Evolutionary conservation across 345 rosid species (phyloP).

Genomic region (Durio zibethinus): DNA sequence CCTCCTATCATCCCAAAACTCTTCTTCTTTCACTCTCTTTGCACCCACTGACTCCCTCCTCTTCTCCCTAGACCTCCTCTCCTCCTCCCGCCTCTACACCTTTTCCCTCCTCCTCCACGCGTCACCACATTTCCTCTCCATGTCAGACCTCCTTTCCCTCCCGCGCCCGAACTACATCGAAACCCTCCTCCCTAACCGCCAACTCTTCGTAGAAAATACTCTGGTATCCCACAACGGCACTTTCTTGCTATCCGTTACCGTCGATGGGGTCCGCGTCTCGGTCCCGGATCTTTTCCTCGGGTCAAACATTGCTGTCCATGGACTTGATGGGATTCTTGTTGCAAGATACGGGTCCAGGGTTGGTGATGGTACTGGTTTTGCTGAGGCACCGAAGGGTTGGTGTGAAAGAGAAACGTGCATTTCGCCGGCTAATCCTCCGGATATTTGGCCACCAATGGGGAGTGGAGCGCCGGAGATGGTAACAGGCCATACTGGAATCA

Average conservation of each 20-base stretch:
- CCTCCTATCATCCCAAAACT: slow-evolving; percentile 25
- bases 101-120: slow-evolving; percentile 29
- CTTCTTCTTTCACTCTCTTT: slow-evolving; percentile 28
- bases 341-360: not conserved
- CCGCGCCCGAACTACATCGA: slow-evolving; percentile 7
- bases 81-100: slow-evolving; percentile 22
- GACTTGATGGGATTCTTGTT: slow-evolving; percentile 34
- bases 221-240: slow-evolving; percentile 10
- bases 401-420: not conserved
- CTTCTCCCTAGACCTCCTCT: slow-evolving; percentile 33
- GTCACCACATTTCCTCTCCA: slow-evolving; percentile 22
- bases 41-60: slow-evolving; percentile 31
- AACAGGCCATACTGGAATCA: not conserved
- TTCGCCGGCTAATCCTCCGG: not conserved
- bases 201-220: slow-evolving; percentile 3
- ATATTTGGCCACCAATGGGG: not conserved
- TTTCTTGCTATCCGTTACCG: slow-evolving; percentile 5
- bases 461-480: not conserved
- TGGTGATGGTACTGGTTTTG: not conserved
- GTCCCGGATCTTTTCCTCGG: slow-evolving; percentile 34
- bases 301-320: slow-evolving; percentile 31
- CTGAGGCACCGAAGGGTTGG: not conserved
- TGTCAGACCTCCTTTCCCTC: slow-evolving; percentile 15
- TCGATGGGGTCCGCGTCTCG: slow-evolving; percentile 24
- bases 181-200: slow-evolving; percentile 23